These are phyloP conservation scores for Euptelea pleiosperma DNA, from an alignment of 164 flowering plant species.

Conservation along the genomic window DNA sequence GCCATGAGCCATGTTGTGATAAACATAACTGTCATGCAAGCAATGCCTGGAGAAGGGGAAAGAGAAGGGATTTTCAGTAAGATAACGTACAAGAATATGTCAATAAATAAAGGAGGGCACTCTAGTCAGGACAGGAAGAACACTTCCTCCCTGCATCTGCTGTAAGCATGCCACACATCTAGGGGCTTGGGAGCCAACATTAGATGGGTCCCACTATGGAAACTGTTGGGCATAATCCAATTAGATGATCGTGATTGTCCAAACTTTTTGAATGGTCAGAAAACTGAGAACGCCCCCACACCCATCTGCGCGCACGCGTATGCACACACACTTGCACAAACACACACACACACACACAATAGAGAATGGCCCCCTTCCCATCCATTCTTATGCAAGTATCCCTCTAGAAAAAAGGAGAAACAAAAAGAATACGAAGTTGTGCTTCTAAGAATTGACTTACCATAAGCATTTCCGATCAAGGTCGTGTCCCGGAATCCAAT, in stretches of 20 bases:
- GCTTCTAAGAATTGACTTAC: constrained; percentile 31
- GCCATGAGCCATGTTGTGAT: constrained; percentile 82
- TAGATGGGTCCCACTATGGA: not conserved
- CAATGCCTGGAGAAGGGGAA: constrained; percentile 55
- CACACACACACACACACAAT: too few species aligned
- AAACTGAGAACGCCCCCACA: not conserved
- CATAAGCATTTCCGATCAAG: constrained; percentile 81
- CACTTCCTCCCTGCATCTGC: too few species aligned
- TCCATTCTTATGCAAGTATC: too few species aligned
- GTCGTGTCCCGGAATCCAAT: constrained; percentile 76
- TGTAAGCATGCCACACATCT: not conserved
- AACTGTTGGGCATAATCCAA: too few species aligned
- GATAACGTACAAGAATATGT: too few species aligned
- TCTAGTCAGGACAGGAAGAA: too few species aligned
- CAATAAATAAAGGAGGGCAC: too few species aligned
- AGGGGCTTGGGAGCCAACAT: too few species aligned
- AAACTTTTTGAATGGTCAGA: not conserved
- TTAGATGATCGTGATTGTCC: too few species aligned
- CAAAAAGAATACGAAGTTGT: not conserved
- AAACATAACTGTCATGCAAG: constrained; percentile 81
- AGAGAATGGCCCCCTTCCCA: too few species aligned
- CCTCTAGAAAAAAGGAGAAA: not conserved
- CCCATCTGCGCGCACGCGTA: too few species aligned
- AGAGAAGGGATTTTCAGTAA: not conserved
- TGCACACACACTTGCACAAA: too few species aligned